phyloP scores from a whole-genome alignment of 2,329 filamentous ascomycete genomes.

The Amauroascus verrucosus region DNA sequence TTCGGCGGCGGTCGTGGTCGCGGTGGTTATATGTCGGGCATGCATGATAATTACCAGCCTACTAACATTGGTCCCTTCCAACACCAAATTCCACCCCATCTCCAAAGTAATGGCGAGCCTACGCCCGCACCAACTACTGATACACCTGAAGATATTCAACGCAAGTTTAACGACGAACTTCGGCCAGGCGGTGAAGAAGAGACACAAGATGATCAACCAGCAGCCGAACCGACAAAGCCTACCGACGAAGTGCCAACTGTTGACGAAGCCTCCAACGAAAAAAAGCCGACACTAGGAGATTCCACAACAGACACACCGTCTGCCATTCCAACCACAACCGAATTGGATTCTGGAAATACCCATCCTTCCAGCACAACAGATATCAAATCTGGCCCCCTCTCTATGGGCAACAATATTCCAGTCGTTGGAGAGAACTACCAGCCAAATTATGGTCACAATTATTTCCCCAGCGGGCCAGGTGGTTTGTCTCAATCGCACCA shows the following conservation, averaged over 20 bases:
- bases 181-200: constrained; percentile 28
- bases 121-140: constrained; percentile 17
- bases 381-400: not conserved
- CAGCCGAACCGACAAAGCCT: constrained; percentile 16
- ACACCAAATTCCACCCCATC: constrained; percentile 25
- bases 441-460: not conserved
- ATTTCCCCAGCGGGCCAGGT: not conserved
- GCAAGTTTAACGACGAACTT: constrained; percentile 26
- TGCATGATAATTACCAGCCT: constrained; percentile 29
- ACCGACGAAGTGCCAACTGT: constrained; percentile 11
- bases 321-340: constrained; percentile 2
- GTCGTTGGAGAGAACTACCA: constrained; percentile 4
- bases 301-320: not conserved
- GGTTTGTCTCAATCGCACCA: not conserved
- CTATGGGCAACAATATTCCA: constrained; percentile 1
- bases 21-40: constrained; percentile 27
- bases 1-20: constrained; percentile 35
- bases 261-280: not conserved
- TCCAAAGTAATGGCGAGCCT: constrained; percentile 17
- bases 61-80: constrained; percentile 28
- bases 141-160: constrained; percentile 17
- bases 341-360: not conserved
- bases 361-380: not conserved
- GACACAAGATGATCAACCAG: constrained; percentile 21
- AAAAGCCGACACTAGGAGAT: not conserved